Evolutionary conservation across 2,329 filamentous ascomycete species (phyloP), one percentile per base, ranked within the genome.

Genomic region (Aspergillus fumigatus): DNA sequence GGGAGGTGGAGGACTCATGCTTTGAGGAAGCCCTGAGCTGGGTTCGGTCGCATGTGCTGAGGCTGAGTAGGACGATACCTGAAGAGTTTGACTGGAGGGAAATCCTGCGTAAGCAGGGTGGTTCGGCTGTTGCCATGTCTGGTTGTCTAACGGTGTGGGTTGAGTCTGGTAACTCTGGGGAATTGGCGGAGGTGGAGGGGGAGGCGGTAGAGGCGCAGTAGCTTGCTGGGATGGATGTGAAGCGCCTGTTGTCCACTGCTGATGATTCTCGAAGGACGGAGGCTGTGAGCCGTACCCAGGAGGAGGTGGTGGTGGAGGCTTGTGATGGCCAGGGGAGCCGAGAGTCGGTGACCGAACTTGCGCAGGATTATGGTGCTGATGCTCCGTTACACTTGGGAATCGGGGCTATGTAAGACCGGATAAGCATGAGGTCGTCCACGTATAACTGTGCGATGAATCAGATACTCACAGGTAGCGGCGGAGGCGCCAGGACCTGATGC

Each of bases 131-230:
- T 70, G 64, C 65, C 61, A 64, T 59, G 54, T 51, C 55, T 65
- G 63, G 58, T 62, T 65, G 32, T 32, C 53, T 17, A 66, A 65
- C 32, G 70, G 67, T 25, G 65, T 59, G 19, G 64, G 56, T 52
- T 67, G 65, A 52, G 63, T 61, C 50, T 76, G 70, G 60, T 77
- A 76, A 35, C 63, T 68, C 6, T 68, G 67, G 25, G 76, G 76
- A 43, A 75, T 65, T 26, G 75, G 75, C n/a, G 70, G 71, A 14
- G 75, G 73, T 6, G 59, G 59, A 6, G 55, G 58, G 10, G 59
- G 59, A 1, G 53, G 50, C 17, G 75, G 69, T 27, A 69, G 57
- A 52, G 65, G 50, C n/a, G 52, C 54, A 40, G 57, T 55, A 51
- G 59, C 52, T n/a, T 62, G 62, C 29, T 65, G 66, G 32, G 53